Percentiles rank a stretch among this genome's conserved stretches.
Evolutionary conservation across 352 stramenopile species (phyloP).

Genomic region (Phytophthora boehmeriae): DNA sequence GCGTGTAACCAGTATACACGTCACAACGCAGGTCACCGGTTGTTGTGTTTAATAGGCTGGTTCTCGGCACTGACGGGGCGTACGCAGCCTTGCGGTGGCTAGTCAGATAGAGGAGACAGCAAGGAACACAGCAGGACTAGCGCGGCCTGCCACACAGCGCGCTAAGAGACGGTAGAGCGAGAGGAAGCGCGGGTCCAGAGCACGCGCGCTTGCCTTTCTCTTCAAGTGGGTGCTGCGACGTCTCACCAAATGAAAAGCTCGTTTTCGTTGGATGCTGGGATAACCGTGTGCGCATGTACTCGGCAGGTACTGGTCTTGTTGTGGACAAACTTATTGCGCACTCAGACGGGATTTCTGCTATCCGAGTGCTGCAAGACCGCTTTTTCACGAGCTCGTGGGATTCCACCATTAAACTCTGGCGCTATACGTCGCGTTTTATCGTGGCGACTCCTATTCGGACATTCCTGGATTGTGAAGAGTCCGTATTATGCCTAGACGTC

Average conservation of each 20-base stretch:
- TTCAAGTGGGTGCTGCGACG: constrained; percentile 60
- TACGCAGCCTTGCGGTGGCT: constrained; percentile 9
- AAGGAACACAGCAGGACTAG: background rate
- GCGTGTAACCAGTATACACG: constrained; percentile 11
- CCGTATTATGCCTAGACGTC: constrained; percentile 69
- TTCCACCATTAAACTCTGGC: constrained; percentile 78
- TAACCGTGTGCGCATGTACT: constrained; percentile 82
- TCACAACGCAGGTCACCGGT: constrained; percentile 3
- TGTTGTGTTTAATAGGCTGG: constrained; percentile 5
- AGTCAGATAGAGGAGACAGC: constrained; percentile 11
- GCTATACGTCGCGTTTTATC: constrained; percentile 63
- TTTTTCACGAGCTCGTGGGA: constrained; percentile 84
- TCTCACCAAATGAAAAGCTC: constrained; percentile 67
- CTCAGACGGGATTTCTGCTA: constrained; percentile 70
- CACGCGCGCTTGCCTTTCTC: constrained; percentile 32
- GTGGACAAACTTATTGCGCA: constrained; percentile 73
- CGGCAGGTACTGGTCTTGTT: constrained; percentile 48
- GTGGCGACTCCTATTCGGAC: constrained; percentile 53
- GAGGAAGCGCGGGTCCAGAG: constrained; percentile 9
- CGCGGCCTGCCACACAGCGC: background rate
- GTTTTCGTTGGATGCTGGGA: constrained; percentile 78
- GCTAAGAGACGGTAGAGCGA: constrained; percentile 2
- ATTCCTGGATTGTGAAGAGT: constrained; percentile 69
- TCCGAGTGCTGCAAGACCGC: constrained; percentile 59
- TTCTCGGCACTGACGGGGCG: constrained; percentile 12